Evolutionary conservation across 164 flowering plant species (phyloP).

Genomic region (Hamamelis virginiana): DNA sequence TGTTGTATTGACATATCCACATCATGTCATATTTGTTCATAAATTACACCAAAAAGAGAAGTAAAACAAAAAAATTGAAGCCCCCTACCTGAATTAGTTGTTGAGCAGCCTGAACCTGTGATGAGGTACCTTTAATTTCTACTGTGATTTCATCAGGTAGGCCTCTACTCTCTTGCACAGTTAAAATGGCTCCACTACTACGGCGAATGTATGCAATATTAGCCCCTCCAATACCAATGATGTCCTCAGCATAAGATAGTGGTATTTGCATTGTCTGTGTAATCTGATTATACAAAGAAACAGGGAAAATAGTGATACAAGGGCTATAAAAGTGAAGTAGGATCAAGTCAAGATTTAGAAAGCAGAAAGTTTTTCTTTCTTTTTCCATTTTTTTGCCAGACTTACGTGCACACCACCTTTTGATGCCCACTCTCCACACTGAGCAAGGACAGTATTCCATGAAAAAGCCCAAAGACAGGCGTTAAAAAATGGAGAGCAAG

Average conservation of each 20-base stretch:
- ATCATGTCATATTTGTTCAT: no score
- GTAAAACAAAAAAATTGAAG: background rate
- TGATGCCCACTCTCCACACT: no score
- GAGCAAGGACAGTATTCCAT: no score
- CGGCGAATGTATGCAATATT: conserved; percentile 88
- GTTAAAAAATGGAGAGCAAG: background rate
- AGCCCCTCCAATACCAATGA: conserved; percentile 85
- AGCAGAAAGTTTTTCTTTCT: background rate
- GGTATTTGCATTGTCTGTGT: conserved; percentile 96
- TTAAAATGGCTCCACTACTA: conserved; percentile 81
- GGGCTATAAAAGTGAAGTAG: background rate
- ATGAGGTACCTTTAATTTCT: conserved; percentile 80
- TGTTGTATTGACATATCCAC: no score
- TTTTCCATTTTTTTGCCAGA: no score
- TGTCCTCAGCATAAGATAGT: conserved; percentile 83
- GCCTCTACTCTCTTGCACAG: conserved; percentile 83
- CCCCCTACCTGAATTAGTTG: conserved; percentile 75
- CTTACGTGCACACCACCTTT: no score
- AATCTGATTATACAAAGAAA: conserved; percentile 37
- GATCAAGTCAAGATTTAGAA: background rate
- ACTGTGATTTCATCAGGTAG: conserved; percentile 85
- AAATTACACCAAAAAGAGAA: background rate
- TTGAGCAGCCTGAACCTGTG: conserved; percentile 94
- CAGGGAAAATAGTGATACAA: background rate
- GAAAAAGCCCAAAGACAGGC: background rate